These are phyloP conservation scores for Diversispora eburnea DNA, from an alignment of 192 early-diverging fungal genomes.

Conservation along the genomic window DNA sequence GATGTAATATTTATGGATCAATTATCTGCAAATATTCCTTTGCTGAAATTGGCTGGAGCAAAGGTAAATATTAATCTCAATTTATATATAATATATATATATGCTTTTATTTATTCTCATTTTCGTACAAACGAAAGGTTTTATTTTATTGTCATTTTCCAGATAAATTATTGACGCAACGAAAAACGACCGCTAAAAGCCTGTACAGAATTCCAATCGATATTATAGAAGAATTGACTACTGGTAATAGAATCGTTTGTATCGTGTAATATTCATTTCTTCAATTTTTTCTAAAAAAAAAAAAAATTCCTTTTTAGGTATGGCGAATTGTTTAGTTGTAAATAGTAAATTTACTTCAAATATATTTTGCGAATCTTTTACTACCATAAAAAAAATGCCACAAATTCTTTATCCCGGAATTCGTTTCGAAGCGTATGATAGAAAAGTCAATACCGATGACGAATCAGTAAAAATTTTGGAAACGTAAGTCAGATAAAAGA, in stretches of 20 bases:
- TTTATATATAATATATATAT: neutral
- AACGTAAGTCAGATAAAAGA: constrained; percentile 17
- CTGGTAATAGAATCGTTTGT: constrained; percentile 43
- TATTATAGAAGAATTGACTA: constrained; percentile 79
- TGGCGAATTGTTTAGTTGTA: constrained; percentile 88
- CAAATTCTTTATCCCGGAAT: constrained; percentile 85
- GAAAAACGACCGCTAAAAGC: constrained; percentile 56
- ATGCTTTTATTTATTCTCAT: neutral
- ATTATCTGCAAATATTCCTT: constrained; percentile 78
- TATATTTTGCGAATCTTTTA: constrained; percentile 72
- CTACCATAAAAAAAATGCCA: constrained; percentile 54
- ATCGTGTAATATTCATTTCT: neutral
- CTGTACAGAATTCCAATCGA: constrained; percentile 84
- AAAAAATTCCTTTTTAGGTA: constrained; percentile 46
- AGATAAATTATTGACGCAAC: constrained; percentile 74
- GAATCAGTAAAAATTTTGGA: constrained; percentile 51
- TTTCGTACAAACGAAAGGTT: constrained; percentile 44
- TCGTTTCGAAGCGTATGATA: constrained; percentile 68
- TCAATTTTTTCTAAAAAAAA: neutral
- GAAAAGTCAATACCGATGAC: constrained; percentile 49
- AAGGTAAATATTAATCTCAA: constrained; percentile 40
- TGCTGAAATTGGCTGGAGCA: constrained; percentile 61
- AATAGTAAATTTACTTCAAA: constrained; percentile 85
- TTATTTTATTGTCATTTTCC: constrained; percentile 98
- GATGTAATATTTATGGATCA: constrained; percentile 89